Percentiles rank a stretch among this genome's conserved stretches.
phyloP scores from a whole-genome alignment of 2,329 filamentous ascomycete genomes.

The Pestalotiopsis sp. region DNA sequence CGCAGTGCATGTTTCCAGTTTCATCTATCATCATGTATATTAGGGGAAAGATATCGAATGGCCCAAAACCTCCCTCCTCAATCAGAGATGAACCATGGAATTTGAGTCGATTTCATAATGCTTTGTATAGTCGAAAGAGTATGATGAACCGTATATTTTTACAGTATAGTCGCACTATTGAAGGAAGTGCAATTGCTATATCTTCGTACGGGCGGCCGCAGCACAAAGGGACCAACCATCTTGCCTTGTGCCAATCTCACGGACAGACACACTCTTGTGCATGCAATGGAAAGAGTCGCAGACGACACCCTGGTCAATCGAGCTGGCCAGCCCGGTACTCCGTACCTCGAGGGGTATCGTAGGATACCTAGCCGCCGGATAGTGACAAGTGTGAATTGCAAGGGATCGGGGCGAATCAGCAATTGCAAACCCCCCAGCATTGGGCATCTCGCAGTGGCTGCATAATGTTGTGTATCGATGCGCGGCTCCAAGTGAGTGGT shows the following conservation, averaged over 20 bases:
- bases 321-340: not conserved
- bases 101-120: not conserved
- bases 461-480: not conserved
- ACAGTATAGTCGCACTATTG: too few relatives aligned
- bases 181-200: too few relatives aligned
- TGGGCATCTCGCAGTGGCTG: not conserved
- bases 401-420: not conserved
- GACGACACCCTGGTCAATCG: too few relatives aligned
- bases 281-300: too few relatives aligned
- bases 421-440: not conserved
- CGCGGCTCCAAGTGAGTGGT: not conserved
- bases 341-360: not conserved
- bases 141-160: not conserved
- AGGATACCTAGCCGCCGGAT: slow-evolving; percentile 3
- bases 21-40: not conserved
- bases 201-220: not conserved
- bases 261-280: not conserved
- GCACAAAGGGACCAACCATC: not conserved
- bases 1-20: not conserved
- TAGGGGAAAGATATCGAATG: not conserved
- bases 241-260: not conserved
- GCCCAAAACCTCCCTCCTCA: slow-evolving; percentile 7
- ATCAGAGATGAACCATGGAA: slow-evolving; percentile 3
- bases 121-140: not conserved
- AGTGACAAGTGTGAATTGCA: not conserved